These are phyloP conservation scores for Colletotrichum higginsianum DNA, from an alignment of 2,329 filamentous ascomycete genomes.

Conservation along the genomic window DNA sequence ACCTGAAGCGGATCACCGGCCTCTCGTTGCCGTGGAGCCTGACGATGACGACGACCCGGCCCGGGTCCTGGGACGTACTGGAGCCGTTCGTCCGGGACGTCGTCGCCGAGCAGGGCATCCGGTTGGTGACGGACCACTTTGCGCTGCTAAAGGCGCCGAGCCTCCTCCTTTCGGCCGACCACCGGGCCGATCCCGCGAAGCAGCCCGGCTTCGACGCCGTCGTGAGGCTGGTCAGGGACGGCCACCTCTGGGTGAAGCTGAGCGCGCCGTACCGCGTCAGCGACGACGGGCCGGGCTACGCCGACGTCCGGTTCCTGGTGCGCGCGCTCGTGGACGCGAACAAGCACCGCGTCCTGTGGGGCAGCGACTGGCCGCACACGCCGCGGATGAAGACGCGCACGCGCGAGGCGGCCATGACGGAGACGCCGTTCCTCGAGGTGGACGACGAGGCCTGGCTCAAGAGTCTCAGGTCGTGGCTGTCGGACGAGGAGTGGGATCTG, in stretches of 20 bases:
- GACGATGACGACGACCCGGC: slow-evolving; percentile 51
- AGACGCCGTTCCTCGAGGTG: slow-evolving; percentile 47
- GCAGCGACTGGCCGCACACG: slow-evolving; percentile 58
- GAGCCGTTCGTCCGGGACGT: slow-evolving; percentile 45
- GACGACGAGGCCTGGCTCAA: slow-evolving; percentile 46
- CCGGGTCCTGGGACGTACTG: slow-evolving; percentile 50
- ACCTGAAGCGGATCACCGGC: slow-evolving; percentile 45
- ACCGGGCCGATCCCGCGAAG: slow-evolving; percentile 44
- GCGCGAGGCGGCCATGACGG: slow-evolving; percentile 51
- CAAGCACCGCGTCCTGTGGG: slow-evolving; percentile 52
- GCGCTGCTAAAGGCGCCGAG: slow-evolving; percentile 53
- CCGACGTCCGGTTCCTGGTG: slow-evolving; percentile 51
- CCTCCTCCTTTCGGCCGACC: slow-evolving; percentile 47
- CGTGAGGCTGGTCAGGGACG: slow-evolving; percentile 49
- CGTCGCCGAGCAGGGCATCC: slow-evolving; percentile 44
- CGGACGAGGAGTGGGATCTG: slow-evolving; percentile 46
- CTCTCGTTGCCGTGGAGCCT: slow-evolving; percentile 49
- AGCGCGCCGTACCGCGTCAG: slow-evolving; percentile 56
- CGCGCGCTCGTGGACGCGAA: slow-evolving; percentile 52
- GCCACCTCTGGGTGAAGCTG: slow-evolving; percentile 54
- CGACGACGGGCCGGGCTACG: slow-evolving; percentile 49
- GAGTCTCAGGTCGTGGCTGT: slow-evolving; percentile 45
- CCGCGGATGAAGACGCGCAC: slow-evolving; percentile 54
- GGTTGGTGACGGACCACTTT: slow-evolving; percentile 55
- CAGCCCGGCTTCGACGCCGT: slow-evolving; percentile 51